A percentile compares a stretch with the other conserved stretches of the same genome.
Conservation (phyloP, 306 rosid species). For the Medicago lupulina region DNA sequence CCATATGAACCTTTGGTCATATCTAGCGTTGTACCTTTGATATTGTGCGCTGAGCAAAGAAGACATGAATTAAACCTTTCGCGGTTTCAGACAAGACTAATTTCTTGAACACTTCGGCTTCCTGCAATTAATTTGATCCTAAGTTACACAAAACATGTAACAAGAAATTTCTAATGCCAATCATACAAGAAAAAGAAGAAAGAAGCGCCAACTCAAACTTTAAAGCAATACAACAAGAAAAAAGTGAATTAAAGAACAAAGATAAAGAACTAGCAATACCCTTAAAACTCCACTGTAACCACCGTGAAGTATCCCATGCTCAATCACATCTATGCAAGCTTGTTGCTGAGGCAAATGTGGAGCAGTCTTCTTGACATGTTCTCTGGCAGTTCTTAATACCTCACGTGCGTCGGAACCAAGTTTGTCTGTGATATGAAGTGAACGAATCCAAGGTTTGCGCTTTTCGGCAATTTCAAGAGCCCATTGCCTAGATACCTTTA, state of each 20-base stretch:
- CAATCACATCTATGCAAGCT: constrained; percentile 86
- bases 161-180: constrained; percentile 19
- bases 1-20: constrained; percentile 3
- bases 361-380: constrained; percentile 74
- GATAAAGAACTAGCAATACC: constrained; percentile 56
- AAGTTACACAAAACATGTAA: constrained; percentile 33
- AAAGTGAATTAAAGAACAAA: constrained; percentile 1
- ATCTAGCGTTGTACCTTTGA: constrained; percentile 72
- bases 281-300: constrained; percentile 91
- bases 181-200: constrained; percentile 27
- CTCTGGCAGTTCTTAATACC: constrained; percentile 64
- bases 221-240: background rate
- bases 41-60: constrained; percentile 86
- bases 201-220: background rate
- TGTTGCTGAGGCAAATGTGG: constrained; percentile 94
- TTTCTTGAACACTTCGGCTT: constrained; percentile 73
- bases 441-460: constrained; percentile 85
- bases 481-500: constrained; percentile 77
- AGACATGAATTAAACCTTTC: constrained; percentile 83
- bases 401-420: constrained; percentile 77
- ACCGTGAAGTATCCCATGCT: constrained; percentile 88
- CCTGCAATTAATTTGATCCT: constrained; percentile 61
- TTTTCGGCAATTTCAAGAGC: constrained; percentile 78
- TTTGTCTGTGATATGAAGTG: constrained; percentile 92
- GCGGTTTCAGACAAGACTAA: constrained; percentile 76